phyloP scores from a whole-genome alignment of 805 yeast species.

The Cyberlindnera mycetangii region DNA sequence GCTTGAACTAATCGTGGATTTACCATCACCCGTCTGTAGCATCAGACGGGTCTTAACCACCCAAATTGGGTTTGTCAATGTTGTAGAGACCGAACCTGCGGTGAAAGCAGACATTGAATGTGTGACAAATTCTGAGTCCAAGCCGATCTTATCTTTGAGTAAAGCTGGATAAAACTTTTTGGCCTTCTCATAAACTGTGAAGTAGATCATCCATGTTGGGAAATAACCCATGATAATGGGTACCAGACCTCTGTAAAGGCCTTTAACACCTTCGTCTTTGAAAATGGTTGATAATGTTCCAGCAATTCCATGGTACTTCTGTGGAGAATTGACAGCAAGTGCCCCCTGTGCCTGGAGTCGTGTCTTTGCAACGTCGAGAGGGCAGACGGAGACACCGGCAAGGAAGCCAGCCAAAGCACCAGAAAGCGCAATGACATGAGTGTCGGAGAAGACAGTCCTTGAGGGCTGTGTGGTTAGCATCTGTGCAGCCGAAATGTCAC shows the following conservation, averaged over 20 bases:
- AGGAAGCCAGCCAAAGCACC: conserved; percentile 95
- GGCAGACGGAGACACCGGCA: conserved; percentile 89
- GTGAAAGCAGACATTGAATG: conserved; percentile 63
- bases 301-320: conserved; percentile 52
- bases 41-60: conserved; percentile 93
- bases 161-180: conserved; percentile 51
- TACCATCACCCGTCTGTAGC: conserved; percentile 57
- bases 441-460: conserved; percentile 31
- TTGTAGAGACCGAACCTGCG: conserved; percentile 85
- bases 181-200: conserved; percentile 81
- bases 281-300: conserved; percentile 66
- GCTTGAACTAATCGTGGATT: conserved; percentile 15
- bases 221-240: conserved; percentile 94
- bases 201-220: conserved; percentile 97
- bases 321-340: conserved; percentile 5
- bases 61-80: conserved; percentile 94
- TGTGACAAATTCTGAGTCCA: conserved; percentile 34
- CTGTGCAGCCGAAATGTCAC: conserved; percentile 10
- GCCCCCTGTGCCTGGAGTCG: conserved; percentile 89
- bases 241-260: conserved; percentile 84
- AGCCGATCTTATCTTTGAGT: conserved; percentile 25
- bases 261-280: conserved; percentile 75
- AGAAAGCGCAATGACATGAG: conserved; percentile 70
- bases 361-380: conserved; percentile 93
- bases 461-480: conserved; percentile 9